Percentiles rank a stretch among this genome's conserved stretches.
Conservation (phyloP, 108 stramenopile species). For the Poteriospumella lacustris region DNA sequence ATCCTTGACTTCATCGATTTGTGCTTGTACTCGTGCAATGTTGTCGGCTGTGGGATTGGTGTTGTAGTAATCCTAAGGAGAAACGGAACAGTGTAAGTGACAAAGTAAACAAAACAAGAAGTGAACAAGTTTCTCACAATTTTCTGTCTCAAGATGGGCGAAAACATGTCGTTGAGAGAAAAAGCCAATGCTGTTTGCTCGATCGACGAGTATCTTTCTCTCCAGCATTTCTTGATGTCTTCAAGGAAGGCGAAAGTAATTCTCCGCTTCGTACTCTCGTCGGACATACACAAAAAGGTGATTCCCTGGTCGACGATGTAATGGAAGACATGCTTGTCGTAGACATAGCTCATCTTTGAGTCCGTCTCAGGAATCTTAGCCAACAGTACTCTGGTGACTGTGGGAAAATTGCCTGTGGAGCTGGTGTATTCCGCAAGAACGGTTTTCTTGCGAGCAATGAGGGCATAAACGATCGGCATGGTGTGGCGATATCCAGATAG, state of each 20-base stretch:
- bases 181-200: conserved; percentile 78
- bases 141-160: conserved; percentile 43
- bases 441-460: conserved; percentile 87
- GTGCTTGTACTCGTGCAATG: conserved; percentile 69
- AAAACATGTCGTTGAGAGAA: conserved; percentile 82
- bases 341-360: conserved; percentile 50
- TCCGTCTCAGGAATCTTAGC: conserved; percentile 77
- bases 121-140: background rate
- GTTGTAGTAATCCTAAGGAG: conserved; percentile 21
- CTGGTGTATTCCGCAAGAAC: conserved; percentile 90
- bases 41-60: conserved; percentile 6
- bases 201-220: background rate
- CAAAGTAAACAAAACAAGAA: background rate
- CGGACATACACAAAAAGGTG: conserved; percentile 86
- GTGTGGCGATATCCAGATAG: no score
- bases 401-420: conserved; percentile 90
- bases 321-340: conserved; percentile 70
- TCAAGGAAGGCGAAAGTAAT: conserved; percentile 89
- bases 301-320: conserved; percentile 80
- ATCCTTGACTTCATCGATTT: conserved; percentile 87
- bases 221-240: conserved; percentile 70
- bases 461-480: conserved; percentile 68
- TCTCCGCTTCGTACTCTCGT: conserved; percentile 58
- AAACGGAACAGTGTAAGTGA: background rate
- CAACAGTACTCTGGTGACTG: conserved; percentile 88